A percentile compares a stretch with the other conserved stretches of the same genome.
These are phyloP conservation scores for Phytophthora nicotianae DNA, from an alignment of 352 stramenopile genomes.

Conservation along the genomic window DNA sequence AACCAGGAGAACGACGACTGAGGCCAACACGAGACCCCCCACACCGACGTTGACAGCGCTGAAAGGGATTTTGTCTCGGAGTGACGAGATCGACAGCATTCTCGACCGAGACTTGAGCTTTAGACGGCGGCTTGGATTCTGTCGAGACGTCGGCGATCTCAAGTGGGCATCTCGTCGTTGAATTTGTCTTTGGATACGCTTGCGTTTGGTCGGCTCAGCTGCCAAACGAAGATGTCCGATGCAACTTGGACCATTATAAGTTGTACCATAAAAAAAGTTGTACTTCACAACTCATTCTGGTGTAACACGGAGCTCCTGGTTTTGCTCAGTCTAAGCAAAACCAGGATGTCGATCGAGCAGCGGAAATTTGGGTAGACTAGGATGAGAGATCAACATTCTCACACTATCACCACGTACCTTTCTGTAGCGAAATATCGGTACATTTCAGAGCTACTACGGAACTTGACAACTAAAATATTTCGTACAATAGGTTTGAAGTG, in stretches of 20 bases:
- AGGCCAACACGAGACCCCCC: background rate
- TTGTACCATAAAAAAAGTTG: too few species aligned
- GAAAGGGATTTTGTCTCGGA: conserved; percentile 6
- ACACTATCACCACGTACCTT: too few species aligned
- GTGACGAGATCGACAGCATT: conserved; percentile 5
- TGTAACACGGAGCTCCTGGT: conserved; percentile 1
- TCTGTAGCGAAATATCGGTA: too few species aligned
- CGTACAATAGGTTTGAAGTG: too few species aligned
- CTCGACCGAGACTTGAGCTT: background rate
- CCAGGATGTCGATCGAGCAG: conserved; percentile 1
- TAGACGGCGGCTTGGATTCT: conserved; percentile 2
- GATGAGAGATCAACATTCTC: too few species aligned
- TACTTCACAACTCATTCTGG: background rate
- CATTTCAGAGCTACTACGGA: too few species aligned
- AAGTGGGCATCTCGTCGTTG: conserved; percentile 5
- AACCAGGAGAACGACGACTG: background rate
- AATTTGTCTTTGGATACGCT: conserved; percentile 1
- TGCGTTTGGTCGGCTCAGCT: conserved; percentile 1
- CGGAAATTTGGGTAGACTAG: too few species aligned
- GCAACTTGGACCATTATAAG: background rate
- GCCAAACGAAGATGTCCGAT: conserved; percentile 1
- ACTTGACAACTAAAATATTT: too few species aligned
- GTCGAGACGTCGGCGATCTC: background rate
- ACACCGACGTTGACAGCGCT: background rate
- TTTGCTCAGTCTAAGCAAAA: background rate